Percentiles rank a stretch among this genome's conserved stretches.
These are phyloP conservation scores for Dentipellis fragilis DNA, from an alignment of 768 basidiomycete species.

Conservation along the genomic window DNA sequence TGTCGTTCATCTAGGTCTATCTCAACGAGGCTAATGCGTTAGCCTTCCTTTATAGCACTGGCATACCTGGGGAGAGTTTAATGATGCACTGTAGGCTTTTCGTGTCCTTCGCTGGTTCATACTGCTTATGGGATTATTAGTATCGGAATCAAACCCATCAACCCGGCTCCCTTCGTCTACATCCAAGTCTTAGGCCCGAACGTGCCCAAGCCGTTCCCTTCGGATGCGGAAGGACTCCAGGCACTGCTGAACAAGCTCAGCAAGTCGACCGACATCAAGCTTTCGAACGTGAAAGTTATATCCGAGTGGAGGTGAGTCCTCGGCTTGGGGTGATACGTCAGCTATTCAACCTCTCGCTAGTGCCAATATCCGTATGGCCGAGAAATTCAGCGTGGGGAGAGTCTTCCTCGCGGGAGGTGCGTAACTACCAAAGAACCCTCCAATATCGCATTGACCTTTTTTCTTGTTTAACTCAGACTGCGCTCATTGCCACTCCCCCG, in stretches of 20 bases:
- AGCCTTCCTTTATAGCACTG: slow-evolving; percentile 4
- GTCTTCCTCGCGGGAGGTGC: slow-evolving; percentile 40
- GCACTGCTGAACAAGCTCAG: slow-evolving; percentile 2
- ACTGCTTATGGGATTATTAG: not conserved
- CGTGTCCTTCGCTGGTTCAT: not conserved
- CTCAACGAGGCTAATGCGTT: not conserved
- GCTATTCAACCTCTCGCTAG: slow-evolving; percentile 14
- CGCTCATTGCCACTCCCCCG: slow-evolving; percentile 36
- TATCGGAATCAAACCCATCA: slow-evolving; percentile 5
- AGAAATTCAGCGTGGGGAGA: slow-evolving; percentile 30
- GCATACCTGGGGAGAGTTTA: slow-evolving; percentile 13
- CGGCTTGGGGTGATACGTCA: too few species aligned
- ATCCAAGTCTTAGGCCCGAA: slow-evolving; percentile 7
- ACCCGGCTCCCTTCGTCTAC: slow-evolving; percentile 2
- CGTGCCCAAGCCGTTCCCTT: not conserved
- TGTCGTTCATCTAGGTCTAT: not conserved
- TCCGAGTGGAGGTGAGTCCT: not conserved
- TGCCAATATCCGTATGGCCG: slow-evolving; percentile 38
- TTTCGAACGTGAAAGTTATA: not conserved
- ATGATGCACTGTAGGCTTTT: slow-evolving; percentile 1
- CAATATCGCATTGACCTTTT: not conserved
- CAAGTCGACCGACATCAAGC: slow-evolving; percentile 4
- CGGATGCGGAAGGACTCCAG: slow-evolving; percentile 4
- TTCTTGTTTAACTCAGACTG: slow-evolving; percentile 25
- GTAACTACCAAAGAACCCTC: too few species aligned